A percentile compares a stretch with the other conserved stretches of the same genome.
These are phyloP conservation scores for Jaminaea rosea DNA, from an alignment of 1,284 basidiomycete species.

Conservation along the genomic window DNA sequence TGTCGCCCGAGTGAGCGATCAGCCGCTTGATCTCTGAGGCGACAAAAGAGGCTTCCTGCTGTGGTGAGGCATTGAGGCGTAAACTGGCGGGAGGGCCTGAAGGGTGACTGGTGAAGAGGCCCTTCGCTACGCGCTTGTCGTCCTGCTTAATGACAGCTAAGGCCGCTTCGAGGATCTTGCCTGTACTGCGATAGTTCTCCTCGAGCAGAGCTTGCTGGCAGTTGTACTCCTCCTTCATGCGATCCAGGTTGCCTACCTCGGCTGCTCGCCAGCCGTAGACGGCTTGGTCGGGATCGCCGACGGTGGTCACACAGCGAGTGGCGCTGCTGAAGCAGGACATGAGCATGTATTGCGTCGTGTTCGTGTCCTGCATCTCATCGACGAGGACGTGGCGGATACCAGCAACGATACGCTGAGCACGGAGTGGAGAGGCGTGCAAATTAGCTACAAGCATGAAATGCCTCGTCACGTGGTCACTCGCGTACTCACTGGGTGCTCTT, in stretches of 20 bases:
- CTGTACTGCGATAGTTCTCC: slow-evolving; percentile 79
- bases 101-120: slow-evolving; percentile 65
- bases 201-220: slow-evolving; percentile 64
- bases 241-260: slow-evolving; percentile 38
- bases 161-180: slow-evolving; percentile 64
- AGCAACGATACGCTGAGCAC: background rate
- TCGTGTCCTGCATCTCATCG: slow-evolving; percentile 89
- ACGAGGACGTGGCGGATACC: slow-evolving; percentile 56
- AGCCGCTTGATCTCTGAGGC: slow-evolving; percentile 71
- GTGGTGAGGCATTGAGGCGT: slow-evolving; percentile 14
- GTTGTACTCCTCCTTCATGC: slow-evolving; percentile 33
- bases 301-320: slow-evolving; percentile 59
- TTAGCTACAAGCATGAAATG: no score
- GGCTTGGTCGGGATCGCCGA: slow-evolving; percentile 63
- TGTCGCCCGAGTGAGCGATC: slow-evolving; percentile 63
- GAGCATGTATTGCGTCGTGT: slow-evolving; percentile 72
- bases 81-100: slow-evolving; percentile 52
- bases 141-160: slow-evolving; percentile 74
- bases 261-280: slow-evolving; percentile 70
- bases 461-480: no score
- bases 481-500: slow-evolving; percentile 53
- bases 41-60: slow-evolving; percentile 50
- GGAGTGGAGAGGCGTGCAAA: no score
- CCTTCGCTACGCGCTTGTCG: slow-evolving; percentile 64
- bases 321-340: slow-evolving; percentile 63